Base-by-base conservation (phyloP, 225 moss, liverwort and hornwort genomes). In the Sphagnum contortum region DNA sequence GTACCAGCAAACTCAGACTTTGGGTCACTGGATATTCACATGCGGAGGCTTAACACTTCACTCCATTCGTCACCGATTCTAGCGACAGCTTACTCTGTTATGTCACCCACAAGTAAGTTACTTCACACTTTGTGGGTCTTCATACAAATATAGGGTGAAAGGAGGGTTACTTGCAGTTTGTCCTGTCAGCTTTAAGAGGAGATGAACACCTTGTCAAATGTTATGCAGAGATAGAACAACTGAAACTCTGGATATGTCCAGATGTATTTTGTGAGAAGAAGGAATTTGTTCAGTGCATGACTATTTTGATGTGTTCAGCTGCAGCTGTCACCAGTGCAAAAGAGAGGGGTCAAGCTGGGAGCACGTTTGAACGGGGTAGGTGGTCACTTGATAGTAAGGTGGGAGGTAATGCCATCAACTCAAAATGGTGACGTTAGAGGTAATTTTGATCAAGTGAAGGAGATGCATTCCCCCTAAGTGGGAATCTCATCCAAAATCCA, bases 1-100 rank as follows among this genome's bases (percentile, higher is more conserved):
- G 45, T 49, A 6, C 13, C 58, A 14, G 45, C 49, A 9, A 59
- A 48, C 12, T 45, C 58, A 47, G 63, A 57, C 44, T 64, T 29
- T 59, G 64, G 64, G 53, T 60, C 72, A 14, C n/a, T 6, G 47
- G 61, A 55, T 55, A 66, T 49, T 4, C 61, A 72, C 4, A 66
- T 61, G 52, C 62, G 72, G 72, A 72, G 72, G 44, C 66, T 72
- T 5, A 72, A 72, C 44, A 72, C 72, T 54, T 55, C 61, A 61
- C 55, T 72, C 45, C 72, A 72, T 55, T 52, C 66, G 49, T 72
- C 72, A 56, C 72, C 72, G 8, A 61, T 47, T 72, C 66, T 72
- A 60, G 54, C 61, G 9, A 54, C 55, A 56, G 66, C 61, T 9
- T 72, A 67, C 61, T 61, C 66, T 48, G 72, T 72, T 4, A 66